Evolutionary conservation across 345 rosid genomes (phyloP).

Genomic region (Sonneratia alba): DNA sequence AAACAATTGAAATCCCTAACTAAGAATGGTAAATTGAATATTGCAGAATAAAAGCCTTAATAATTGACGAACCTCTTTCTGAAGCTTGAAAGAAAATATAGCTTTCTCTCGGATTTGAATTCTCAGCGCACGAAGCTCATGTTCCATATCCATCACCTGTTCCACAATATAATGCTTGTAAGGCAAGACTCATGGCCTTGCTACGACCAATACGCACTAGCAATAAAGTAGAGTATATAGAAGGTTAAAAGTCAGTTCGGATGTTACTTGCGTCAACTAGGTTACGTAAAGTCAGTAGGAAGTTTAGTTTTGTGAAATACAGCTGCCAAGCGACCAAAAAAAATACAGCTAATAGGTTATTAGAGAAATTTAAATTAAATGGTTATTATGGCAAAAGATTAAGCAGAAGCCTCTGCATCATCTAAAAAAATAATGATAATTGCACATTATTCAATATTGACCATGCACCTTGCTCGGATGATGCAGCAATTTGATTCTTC

Average conservation of each 20-base stretch:
- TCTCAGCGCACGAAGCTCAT: constrained; percentile 72
- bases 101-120: constrained; percentile 79
- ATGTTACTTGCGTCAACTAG: no score
- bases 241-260: neutral
- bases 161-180: neutral
- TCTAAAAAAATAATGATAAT: neutral
- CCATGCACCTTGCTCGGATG: constrained; percentile 74
- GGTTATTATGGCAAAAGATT: no score
- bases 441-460: neutral
- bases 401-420: no score
- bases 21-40: no score
- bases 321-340: no score
- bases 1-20: no score
- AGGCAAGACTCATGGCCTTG: neutral
- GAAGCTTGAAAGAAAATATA: constrained; percentile 40
- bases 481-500: constrained; percentile 77
- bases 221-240: neutral
- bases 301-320: no score
- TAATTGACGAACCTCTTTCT: no score
- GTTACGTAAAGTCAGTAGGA: no score
- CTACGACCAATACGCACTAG: neutral
- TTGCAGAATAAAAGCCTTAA: no score
- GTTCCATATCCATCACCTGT: constrained; percentile 90
- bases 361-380: no score
- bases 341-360: no score